Evolutionary conservation across 1,139 yeast genomes (phyloP).

Genomic region (Suhomyces bribrorum): DNA sequence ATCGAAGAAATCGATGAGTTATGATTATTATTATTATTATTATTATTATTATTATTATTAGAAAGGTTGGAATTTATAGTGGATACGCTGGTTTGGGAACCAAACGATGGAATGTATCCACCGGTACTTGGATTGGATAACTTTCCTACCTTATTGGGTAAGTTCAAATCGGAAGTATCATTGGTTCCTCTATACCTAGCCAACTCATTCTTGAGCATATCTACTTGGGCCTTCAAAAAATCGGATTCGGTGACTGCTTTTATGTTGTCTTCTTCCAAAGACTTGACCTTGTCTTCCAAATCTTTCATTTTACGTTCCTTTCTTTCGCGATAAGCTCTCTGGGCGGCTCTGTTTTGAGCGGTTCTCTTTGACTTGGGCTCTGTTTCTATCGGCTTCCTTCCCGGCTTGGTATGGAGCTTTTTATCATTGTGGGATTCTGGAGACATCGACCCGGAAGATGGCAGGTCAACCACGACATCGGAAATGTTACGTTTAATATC

Average conservation of each 20-base stretch:
- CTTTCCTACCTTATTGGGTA: constrained; percentile 38
- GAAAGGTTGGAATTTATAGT: constrained; percentile 14
- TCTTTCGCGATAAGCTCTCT: constrained; percentile 92
- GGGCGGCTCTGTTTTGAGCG: constrained; percentile 97
- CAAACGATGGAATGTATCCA: constrained; percentile 20
- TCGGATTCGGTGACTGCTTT: constrained; percentile 69
- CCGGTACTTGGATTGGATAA: constrained; percentile 28
- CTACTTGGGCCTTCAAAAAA: constrained; percentile 74
- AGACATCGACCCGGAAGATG: constrained; percentile 16
- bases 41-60: constrained; percentile 3
- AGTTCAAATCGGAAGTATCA: constrained; percentile 38
- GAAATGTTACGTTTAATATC: constrained; percentile 39
- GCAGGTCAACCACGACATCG: constrained; percentile 21
- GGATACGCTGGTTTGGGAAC: constrained; percentile 15
- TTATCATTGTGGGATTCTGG: constrained; percentile 35
- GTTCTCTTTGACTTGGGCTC: constrained; percentile 88
- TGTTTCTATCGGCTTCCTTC: constrained; percentile 72
- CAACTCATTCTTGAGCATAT: constrained; percentile 70
- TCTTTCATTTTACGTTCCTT: constrained; percentile 87
- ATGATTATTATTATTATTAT: no score
- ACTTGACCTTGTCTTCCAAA: constrained; percentile 73
- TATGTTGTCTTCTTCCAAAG: constrained; percentile 69
- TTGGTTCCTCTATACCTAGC: constrained; percentile 56
- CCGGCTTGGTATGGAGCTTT: constrained; percentile 45
- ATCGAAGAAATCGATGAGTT: constrained; percentile 3